phyloP scores from a whole-genome alignment of 1,284 basidiomycete genomes.

The Ceraceosorus bombacis region DNA sequence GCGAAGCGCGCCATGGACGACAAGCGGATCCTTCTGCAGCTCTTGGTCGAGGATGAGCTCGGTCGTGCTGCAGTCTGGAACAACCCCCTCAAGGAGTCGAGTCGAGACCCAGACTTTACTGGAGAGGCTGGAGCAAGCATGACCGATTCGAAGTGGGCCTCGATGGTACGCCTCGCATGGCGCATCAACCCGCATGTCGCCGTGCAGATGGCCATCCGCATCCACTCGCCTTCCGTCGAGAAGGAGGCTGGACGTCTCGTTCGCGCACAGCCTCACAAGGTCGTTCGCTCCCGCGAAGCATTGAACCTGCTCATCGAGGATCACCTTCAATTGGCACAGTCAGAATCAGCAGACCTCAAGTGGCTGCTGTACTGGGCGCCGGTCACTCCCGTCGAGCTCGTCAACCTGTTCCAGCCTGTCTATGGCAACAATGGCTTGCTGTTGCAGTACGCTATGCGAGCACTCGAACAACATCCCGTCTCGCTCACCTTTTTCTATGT shows the following conservation, averaged over 20 bases:
- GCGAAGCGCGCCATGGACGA: conserved; percentile 18
- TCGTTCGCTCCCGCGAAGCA: conserved; percentile 70
- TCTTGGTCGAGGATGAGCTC: conserved; percentile 85
- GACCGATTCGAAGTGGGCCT: conserved; percentile 62
- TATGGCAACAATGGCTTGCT: conserved; percentile 66
- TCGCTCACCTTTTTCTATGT: conserved; percentile 98
- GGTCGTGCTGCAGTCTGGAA: conserved; percentile 78
- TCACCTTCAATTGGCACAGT: conserved; percentile 62
- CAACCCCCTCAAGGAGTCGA: conserved; percentile 72
- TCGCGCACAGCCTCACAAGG: conserved; percentile 64
- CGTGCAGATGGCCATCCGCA: conserved; percentile 74
- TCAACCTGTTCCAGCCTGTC: conserved; percentile 39
- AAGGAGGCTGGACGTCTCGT: conserved; percentile 70
- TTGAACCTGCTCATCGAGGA: conserved; percentile 73
- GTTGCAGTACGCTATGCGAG: conserved; percentile 92
- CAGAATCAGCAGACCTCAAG: conserved; percentile 51
- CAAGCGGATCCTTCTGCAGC: conserved; percentile 53
- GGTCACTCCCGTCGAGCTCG: conserved; percentile 65
- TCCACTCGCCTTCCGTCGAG: conserved; percentile 61
- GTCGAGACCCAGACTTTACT: conserved; percentile 54
- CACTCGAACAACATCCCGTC: conserved; percentile 88
- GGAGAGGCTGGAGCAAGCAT: conserved; percentile 49
- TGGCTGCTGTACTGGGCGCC: conserved; percentile 81
- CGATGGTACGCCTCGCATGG: conserved; percentile 70
- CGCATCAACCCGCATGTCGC: conserved; percentile 72